phyloP scores from a whole-genome alignment of 805 yeast genomes.

The Lachancea cidri region DNA sequence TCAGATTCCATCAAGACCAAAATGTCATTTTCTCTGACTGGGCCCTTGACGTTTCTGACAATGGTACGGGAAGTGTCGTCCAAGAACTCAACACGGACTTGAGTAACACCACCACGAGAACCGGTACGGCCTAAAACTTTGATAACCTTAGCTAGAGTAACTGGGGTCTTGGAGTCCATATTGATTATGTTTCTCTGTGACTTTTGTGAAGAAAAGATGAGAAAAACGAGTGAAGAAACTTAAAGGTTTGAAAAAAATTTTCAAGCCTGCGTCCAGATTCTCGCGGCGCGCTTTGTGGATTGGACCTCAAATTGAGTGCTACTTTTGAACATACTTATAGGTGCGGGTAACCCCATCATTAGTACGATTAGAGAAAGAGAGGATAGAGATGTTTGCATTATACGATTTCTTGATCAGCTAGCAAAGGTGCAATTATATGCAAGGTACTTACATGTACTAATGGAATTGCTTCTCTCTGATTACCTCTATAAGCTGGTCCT shows the following conservation, averaged over 20 bases:
- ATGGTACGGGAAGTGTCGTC: constrained; percentile 93
- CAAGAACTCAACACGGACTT: constrained; percentile 95
- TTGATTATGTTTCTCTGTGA: constrained; percentile 9
- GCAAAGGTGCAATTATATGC: too few relatives aligned
- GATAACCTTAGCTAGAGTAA: constrained; percentile 98
- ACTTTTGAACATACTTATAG: too few relatives aligned
- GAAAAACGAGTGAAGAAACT: neutral
- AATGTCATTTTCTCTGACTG: constrained; percentile 97
- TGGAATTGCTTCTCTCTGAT: constrained; percentile 23
- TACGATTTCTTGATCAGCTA: too few relatives aligned
- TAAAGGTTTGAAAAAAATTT: constrained; percentile 4
- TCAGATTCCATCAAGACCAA: constrained; percentile 99
- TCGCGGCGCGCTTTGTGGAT: neutral
- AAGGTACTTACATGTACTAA: too few relatives aligned
- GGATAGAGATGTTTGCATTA: too few relatives aligned
- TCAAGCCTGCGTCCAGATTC: constrained; percentile 3
- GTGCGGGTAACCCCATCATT: too few relatives aligned
- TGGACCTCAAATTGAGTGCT: neutral
- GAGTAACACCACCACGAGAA: constrained; percentile 99
- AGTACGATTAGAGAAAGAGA: too few relatives aligned
- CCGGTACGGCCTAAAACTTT: constrained; percentile 99
- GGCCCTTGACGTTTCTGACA: constrained; percentile 97
- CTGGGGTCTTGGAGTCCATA: constrained; percentile 67
- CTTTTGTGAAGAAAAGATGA: neutral
- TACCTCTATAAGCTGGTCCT: constrained; percentile 29